A percentile compares a stretch with the other conserved stretches of the same genome.
These are phyloP conservation scores for Parietaria judaica DNA, from an alignment of 306 rosid genomes.

Conservation along the genomic window DNA sequence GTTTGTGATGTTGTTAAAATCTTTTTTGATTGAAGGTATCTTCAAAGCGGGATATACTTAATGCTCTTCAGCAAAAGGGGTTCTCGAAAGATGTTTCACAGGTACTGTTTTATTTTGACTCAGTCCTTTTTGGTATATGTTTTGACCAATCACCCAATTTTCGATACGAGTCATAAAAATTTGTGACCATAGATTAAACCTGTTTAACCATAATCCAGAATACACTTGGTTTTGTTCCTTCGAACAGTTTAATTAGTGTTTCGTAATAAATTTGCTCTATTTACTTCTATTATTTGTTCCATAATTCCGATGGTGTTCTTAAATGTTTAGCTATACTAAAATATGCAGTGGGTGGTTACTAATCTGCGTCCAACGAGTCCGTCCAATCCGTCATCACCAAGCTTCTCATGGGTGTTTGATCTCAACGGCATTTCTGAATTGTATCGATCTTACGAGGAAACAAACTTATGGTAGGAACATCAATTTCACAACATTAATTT, in stretches of 20 bases:
- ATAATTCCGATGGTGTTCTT: too few relatives aligned
- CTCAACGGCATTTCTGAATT: constrained; percentile 76
- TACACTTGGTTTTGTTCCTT: neutral
- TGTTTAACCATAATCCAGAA: neutral
- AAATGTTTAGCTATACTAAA: neutral
- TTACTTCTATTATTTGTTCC: neutral
- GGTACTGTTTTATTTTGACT: constrained; percentile 30
- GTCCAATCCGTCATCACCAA: constrained; percentile 33
- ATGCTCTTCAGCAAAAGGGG: constrained; percentile 57
- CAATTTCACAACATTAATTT: neutral
- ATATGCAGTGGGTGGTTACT: constrained; percentile 85
- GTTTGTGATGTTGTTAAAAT: neutral
- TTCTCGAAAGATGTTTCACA: constrained; percentile 89
- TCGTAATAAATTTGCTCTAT: neutral
- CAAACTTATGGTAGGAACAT: constrained; percentile 64
- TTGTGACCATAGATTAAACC: neutral
- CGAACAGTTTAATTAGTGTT: neutral
- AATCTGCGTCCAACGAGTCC: constrained; percentile 59
- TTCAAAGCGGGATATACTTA: constrained; percentile 57
- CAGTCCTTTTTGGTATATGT: neutral
- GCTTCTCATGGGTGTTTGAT: constrained; percentile 80
- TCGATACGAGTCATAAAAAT: neutral
- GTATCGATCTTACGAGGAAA: constrained; percentile 86
- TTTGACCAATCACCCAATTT: neutral
- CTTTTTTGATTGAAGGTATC: constrained; percentile 45